Conservation (phyloP, 2,329 filamentous ascomycete species). For the Nemania serpens region DNA sequence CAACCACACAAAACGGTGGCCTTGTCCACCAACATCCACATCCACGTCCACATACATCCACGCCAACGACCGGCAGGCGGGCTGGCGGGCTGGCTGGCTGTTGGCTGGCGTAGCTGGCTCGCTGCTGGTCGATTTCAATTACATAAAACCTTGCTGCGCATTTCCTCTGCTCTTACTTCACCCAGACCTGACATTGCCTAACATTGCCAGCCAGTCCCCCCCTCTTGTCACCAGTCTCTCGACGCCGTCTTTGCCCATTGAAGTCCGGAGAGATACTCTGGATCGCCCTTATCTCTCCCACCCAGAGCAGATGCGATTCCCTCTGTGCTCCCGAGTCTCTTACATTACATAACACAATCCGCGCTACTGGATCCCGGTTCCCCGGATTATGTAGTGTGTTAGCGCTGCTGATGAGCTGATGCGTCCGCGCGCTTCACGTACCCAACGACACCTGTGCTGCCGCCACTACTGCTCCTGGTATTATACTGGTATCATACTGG, state of each 20-base stretch:
- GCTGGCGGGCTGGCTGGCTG: conserved; percentile 7
- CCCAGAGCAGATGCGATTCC: conserved; percentile 26
- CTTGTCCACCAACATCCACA: conserved; percentile 1
- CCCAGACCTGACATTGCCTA: conserved; percentile 36
- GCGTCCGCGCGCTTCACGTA: conserved; percentile 39
- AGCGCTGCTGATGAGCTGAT: conserved; percentile 45
- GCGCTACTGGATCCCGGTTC: conserved; percentile 47
- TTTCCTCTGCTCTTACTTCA: conserved; percentile 49
- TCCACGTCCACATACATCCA: conserved; percentile 1
- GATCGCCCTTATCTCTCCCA: conserved; percentile 43
- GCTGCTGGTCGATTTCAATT: conserved; percentile 44
- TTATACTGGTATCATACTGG: too few relatives aligned
- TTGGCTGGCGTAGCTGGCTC: background rate
- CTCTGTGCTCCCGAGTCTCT: conserved; percentile 27
- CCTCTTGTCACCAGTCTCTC: conserved; percentile 35
- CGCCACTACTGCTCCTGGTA: too few relatives aligned
- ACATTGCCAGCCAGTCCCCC: conserved; percentile 27
- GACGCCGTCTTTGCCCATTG: conserved; percentile 38
- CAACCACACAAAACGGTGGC: conserved; percentile 9
- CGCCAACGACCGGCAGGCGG: conserved; percentile 8
- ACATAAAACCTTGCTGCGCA: conserved; percentile 53
- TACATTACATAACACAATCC: conserved; percentile 41
- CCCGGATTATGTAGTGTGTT: conserved; percentile 50
- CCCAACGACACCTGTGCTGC: conserved; percentile 3
- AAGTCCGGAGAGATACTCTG: conserved; percentile 43